Evolutionary conservation across 306 rosid species (phyloP).

Genomic region (Cucurbita pepo): DNA sequence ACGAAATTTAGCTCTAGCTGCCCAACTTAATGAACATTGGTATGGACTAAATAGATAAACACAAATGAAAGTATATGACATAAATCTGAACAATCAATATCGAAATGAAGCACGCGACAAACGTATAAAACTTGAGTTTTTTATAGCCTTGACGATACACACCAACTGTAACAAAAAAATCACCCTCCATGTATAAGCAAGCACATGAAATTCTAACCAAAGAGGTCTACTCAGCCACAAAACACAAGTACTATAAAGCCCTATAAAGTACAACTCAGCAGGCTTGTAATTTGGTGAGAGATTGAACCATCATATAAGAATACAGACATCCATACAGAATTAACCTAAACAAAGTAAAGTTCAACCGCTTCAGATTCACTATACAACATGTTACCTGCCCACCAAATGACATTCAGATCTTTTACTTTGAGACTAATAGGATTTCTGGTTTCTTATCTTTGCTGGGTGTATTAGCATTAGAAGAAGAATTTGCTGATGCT

Average conservation of each 20-base stretch:
- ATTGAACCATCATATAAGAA: background rate
- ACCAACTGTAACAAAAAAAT: background rate
- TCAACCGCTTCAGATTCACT: conserved; percentile 16
- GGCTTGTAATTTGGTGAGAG: background rate
- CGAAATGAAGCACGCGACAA: background rate
- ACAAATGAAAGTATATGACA: background rate
- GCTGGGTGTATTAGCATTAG: conserved; percentile 69
- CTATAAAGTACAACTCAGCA: background rate
- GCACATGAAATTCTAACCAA: conserved; percentile 3
- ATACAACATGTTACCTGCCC: conserved; percentile 39
- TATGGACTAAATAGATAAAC: background rate
- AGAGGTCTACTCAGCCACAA: conserved; percentile 1
- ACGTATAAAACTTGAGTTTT: background rate
- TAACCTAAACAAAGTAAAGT: conserved; percentile 23
- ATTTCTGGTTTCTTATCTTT: conserved; percentile 80
- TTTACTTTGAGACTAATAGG: conserved; percentile 73
- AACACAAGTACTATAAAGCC: background rate
- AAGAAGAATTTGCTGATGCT: conserved; percentile 24
- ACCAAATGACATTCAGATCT: background rate
- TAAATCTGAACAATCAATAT: background rate
- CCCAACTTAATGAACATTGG: background rate
- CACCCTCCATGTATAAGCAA: conserved; percentile 3
- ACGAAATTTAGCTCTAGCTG: background rate
- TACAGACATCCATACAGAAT: conserved; percentile 24
- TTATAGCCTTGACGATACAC: background rate